phyloP scores from a whole-genome alignment of 768 basidiomycete genomes.

The Boletus insuetus region DNA sequence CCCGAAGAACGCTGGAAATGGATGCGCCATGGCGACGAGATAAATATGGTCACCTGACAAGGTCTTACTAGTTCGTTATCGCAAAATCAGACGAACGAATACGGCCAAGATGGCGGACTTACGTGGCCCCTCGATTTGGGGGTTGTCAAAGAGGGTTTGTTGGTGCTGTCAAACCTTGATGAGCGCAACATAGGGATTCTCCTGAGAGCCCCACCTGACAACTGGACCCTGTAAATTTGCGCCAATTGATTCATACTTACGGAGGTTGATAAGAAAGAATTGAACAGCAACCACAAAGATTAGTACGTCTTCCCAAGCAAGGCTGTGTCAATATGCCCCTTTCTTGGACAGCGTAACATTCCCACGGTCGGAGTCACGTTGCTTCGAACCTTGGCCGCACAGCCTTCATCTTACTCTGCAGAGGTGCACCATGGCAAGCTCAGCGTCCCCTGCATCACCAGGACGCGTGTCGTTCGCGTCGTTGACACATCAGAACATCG shows the following conservation, averaged over 20 bases:
- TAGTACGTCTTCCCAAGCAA: conserved; percentile 17
- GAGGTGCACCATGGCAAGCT: conserved; percentile 20
- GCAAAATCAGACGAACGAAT: conserved; percentile 7
- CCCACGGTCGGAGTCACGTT: conserved; percentile 23
- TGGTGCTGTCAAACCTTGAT: conserved; percentile 28
- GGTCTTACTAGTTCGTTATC: conserved; percentile 12
- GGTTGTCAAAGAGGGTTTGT: conserved; percentile 18
- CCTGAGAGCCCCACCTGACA: conserved; percentile 19
- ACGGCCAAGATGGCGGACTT: conserved; percentile 13
- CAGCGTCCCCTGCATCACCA: conserved; percentile 14
- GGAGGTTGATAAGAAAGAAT: conserved; percentile 23
- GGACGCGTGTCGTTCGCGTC: conserved; percentile 67
- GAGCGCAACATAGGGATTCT: conserved; percentile 9
- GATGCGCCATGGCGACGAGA: conserved; percentile 17
- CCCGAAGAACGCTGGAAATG: not conserved
- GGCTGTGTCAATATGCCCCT: conserved; percentile 8
- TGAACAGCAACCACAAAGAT: conserved; percentile 15
- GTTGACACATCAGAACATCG: conserved; percentile 79
- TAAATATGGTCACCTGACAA: conserved; percentile 7
- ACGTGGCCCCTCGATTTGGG: conserved; percentile 24
- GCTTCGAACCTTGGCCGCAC: conserved; percentile 10
- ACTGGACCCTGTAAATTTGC: conserved; percentile 22
- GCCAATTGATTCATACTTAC: conserved; percentile 22
- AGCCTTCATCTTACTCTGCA: conserved; percentile 7
- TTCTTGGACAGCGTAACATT: conserved; percentile 11